Percentiles rank a stretch among this genome's conserved stretches.
Evolutionary conservation across 148 eudicot genomes (phyloP).

Genomic region (Chenopodium quinoa): DNA sequence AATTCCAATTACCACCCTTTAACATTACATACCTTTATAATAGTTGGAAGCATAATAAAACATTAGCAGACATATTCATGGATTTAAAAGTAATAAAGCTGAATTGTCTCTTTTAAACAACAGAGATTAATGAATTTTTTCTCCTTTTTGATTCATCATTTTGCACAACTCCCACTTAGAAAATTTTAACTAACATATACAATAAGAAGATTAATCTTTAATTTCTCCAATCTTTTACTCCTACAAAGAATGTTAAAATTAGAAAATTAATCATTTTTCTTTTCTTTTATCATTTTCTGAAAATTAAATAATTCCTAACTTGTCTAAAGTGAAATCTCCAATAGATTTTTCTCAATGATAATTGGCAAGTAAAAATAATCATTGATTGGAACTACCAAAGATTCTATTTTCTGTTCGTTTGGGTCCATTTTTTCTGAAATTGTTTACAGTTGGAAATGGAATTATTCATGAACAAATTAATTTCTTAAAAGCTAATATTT

Average conservation of each 20-base stretch:
- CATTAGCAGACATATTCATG: slow-evolving; percentile 27
- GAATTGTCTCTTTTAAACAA: slow-evolving; percentile 12
- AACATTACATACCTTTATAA: slow-evolving; percentile 11
- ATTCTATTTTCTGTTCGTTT: neutral
- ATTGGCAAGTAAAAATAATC: neutral
- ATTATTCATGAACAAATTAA: too few relatives aligned
- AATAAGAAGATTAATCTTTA: neutral
- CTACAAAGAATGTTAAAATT: too few relatives aligned
- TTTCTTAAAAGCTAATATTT: too few relatives aligned
- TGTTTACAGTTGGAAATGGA: neutral
- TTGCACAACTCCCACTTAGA: neutral
- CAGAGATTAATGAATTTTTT: neutral
- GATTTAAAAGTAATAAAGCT: slow-evolving; percentile 25
- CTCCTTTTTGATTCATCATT: slow-evolving; percentile 6
- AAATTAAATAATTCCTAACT: neutral
- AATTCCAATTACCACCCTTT: slow-evolving; percentile 13
- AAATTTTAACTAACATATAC: too few relatives aligned
- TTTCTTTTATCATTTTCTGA: neutral
- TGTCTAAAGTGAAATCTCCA: slow-evolving; percentile 12
- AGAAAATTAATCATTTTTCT: too few relatives aligned
- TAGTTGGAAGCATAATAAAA: slow-evolving; percentile 30
- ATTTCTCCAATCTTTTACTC: neutral
- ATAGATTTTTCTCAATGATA: slow-evolving; percentile 12
- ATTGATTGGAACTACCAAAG: slow-evolving; percentile 2
- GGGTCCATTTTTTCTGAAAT: slow-evolving; percentile 2